Conservation (phyloP, 78 protist species). For the Planoprotostelium fungivorum region DNA sequence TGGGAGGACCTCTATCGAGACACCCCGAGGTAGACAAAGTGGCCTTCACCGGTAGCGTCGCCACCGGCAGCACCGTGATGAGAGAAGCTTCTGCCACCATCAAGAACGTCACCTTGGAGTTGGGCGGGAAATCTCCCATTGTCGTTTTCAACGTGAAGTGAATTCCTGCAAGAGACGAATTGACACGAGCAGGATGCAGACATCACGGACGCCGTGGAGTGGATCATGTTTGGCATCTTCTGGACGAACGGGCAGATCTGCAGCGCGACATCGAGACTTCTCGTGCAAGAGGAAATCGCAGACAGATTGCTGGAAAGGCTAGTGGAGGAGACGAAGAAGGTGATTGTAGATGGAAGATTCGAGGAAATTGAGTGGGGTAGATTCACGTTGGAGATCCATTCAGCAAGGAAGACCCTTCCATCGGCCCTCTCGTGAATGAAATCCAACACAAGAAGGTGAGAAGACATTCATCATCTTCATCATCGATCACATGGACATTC, state of each 20-base stretch:
- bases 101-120: constrained; percentile 60
- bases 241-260: constrained; percentile 62
- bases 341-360: neutral
- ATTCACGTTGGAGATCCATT: constrained; percentile 64
- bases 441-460: neutral
- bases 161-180: neutral
- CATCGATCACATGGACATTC: no score
- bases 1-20: constrained; percentile 62
- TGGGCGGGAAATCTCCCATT: constrained; percentile 92
- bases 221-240: constrained; percentile 9
- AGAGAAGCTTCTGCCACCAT: constrained; percentile 38
- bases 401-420: neutral
- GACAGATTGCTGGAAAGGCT: constrained; percentile 53
- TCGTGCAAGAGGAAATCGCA: constrained; percentile 69
- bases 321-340: constrained; percentile 7
- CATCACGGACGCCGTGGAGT: constrained; percentile 19
- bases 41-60: constrained; percentile 80
- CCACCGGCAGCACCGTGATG: constrained; percentile 53
- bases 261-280: constrained; percentile 67
- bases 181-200: constrained; percentile 50
- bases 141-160: constrained; percentile 50
- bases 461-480: neutral
- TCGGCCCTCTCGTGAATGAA: constrained; percentile 55
- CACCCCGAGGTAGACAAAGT: constrained; percentile 76
- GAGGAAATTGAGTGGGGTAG: neutral